phyloP scores from a whole-genome alignment of 2,329 filamentous ascomycete species.

The Alternaria tenuissima region DNA sequence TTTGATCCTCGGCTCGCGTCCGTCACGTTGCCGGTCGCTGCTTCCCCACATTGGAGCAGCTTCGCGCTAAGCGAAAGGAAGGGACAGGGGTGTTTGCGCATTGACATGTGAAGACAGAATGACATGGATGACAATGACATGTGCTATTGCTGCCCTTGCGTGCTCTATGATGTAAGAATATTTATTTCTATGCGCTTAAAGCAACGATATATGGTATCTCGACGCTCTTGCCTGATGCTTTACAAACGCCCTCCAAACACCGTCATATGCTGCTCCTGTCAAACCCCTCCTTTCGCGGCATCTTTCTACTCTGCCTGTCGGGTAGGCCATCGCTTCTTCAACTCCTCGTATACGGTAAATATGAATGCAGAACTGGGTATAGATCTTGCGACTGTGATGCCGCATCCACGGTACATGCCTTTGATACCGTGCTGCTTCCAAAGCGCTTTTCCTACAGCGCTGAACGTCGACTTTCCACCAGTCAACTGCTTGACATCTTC shows the following conservation, averaged over 20 bases:
- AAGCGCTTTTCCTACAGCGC: conserved; percentile 73
- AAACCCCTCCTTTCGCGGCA: background rate
- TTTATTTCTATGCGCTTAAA: conserved; percentile 6
- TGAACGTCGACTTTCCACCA: conserved; percentile 71
- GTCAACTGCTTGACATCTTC: conserved; percentile 68
- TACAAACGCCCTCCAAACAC: conserved; percentile 19
- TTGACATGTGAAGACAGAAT: conserved; percentile 39
- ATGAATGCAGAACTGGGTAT: conserved; percentile 98
- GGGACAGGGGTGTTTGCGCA: conserved; percentile 23
- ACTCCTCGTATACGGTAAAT: conserved; percentile 90
- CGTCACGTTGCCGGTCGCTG: conserved; percentile 42
- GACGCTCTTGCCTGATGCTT: conserved; percentile 12
- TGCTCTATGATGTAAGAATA: background rate
- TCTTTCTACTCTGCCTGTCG: conserved; percentile 14
- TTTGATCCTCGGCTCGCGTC: conserved; percentile 49
- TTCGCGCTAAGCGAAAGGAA: conserved; percentile 22
- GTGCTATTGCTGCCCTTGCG: conserved; percentile 17
- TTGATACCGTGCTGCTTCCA: conserved; percentile 83
- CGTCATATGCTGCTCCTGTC: conserved; percentile 2
- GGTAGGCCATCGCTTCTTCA: conserved; percentile 64
- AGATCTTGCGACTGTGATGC: conserved; percentile 86
- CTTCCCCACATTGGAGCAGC: conserved; percentile 40
- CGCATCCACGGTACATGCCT: conserved; percentile 92
- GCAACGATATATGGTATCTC: conserved; percentile 22
- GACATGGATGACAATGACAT: conserved; percentile 13